phyloP scores from a whole-genome alignment of 108 stramenopile genomes.

The Licmophora abbreviata region DNA sequence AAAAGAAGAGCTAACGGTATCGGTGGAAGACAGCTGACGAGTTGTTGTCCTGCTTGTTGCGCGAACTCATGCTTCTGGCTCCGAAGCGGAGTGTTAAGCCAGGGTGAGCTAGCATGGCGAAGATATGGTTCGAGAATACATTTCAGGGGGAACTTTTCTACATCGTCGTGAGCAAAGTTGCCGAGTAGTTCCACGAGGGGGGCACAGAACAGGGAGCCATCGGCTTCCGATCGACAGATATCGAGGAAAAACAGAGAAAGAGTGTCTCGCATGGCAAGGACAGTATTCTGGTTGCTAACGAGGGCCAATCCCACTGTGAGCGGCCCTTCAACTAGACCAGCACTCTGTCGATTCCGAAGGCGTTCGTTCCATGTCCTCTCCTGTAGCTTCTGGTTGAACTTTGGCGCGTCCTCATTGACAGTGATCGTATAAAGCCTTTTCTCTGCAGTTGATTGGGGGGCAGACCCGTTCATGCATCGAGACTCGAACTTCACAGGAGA shows the following conservation, averaged over 20 bases:
- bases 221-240: constrained; percentile 24
- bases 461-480: too few species aligned
- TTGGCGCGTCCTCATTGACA: constrained; percentile 22
- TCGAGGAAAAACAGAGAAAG: constrained; percentile 39
- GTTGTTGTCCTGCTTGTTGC: constrained; percentile 30
- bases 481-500: not conserved
- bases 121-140: constrained; percentile 56
- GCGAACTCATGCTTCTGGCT: constrained; percentile 43
- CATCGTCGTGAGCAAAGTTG: constrained; percentile 34
- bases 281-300: constrained; percentile 52
- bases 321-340: constrained; percentile 1
- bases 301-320: constrained; percentile 55
- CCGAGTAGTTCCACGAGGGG: constrained; percentile 61
- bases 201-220: constrained; percentile 20
- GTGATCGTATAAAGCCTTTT: too few species aligned
- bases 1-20: constrained; percentile 69
- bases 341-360: constrained; percentile 4
- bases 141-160: constrained; percentile 36
- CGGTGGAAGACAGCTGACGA: constrained; percentile 62
- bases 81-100: constrained; percentile 47
- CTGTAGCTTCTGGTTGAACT: constrained; percentile 37
- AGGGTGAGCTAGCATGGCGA: constrained; percentile 24
- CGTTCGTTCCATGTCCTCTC: constrained; percentile 33
- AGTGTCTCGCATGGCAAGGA: constrained; percentile 58
- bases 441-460: too few species aligned